Base-by-base conservation (phyloP, 495 filamentous ascomycete genomes). In the Parmelia sp. region DNA sequence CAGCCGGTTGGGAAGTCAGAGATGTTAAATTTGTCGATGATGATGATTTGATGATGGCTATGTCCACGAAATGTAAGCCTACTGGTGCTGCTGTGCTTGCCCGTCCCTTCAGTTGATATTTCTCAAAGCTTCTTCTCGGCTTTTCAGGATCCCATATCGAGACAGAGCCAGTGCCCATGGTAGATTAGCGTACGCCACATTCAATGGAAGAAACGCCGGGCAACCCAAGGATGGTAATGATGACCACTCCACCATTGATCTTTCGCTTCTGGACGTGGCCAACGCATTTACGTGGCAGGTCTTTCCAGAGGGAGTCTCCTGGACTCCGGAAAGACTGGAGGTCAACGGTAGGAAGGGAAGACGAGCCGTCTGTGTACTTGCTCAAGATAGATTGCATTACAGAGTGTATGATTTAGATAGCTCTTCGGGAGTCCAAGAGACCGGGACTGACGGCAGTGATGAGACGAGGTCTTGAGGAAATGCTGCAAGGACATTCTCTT, bases 11-110 rank as follows among this genome's bases (percentile, higher is more conserved):
- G 25, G 71, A 74, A 37, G 71, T 86, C 45, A 74, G 75, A 29
- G 83, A 86, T 69, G 59, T 84, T 17, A 78, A 83, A 71, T 85
- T 86, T 58, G 76, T 84, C 23, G 77, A 82, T 47, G 83, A 86
- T 58, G 70, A 79, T 53, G 77, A 74, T 4, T 62, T 86, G 33
- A 79, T 83, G 67, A 35, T 85, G 14, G 73, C 86, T n/a, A 79
- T 80, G 67, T 61, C 73, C 17, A 70, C 76, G 35, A 62, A 71
- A 53, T 71, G 83, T 84, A 75, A 63, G 72, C 66, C n/a, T 58
- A 57, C 27, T 64, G 0, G 29, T 39, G 27, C 40, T 58, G 60
- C 53, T 61, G 58, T 55, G 44, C 51, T 61, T 56, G 21, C 29
- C 39, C 27, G 51, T 37, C 35, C 35, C 5, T 17, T 47, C 10